These are phyloP conservation scores for Phytophthora quininea DNA, from an alignment of 352 stramenopile genomes.

Conservation along the genomic window DNA sequence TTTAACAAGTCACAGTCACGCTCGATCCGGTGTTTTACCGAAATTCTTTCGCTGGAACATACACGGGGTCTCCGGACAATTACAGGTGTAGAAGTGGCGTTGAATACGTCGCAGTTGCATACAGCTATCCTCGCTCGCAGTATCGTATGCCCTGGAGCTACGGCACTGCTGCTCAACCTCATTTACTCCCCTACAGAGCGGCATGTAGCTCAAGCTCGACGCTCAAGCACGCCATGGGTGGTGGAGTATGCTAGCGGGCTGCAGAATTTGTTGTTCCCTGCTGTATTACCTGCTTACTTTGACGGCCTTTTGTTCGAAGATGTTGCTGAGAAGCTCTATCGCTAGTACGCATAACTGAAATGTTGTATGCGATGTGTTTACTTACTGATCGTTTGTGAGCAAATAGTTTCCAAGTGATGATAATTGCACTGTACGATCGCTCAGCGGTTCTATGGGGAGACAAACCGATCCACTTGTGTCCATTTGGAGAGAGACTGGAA, in stretches of 20 bases:
- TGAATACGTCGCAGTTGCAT: conserved; percentile 53
- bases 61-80: conserved; percentile 54
- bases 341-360: conserved; percentile 30
- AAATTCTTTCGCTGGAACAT: conserved; percentile 53
- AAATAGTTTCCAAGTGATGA: conserved; percentile 48
- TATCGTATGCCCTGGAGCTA: conserved; percentile 56
- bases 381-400: background rate
- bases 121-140: conserved; percentile 58
- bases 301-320: conserved; percentile 48
- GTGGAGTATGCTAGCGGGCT: conserved; percentile 57
- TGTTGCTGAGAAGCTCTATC: conserved; percentile 46
- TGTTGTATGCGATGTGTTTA: background rate
- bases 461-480: conserved; percentile 41
- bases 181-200: conserved; percentile 55
- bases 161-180: conserved; percentile 62
- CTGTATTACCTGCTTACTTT: conserved; percentile 48
- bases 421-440: conserved; percentile 53
- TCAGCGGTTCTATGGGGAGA: conserved; percentile 23
- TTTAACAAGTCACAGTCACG: background rate
- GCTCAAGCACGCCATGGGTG: conserved; percentile 55
- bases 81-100: conserved; percentile 54
- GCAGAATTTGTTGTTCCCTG: conserved; percentile 60
- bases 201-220: conserved; percentile 37
- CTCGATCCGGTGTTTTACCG: conserved; percentile 51
- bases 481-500: conserved; percentile 45